These are phyloP conservation scores for Boletus tomentosulus DNA, from an alignment of 768 basidiomycete genomes.

Conservation along the genomic window DNA sequence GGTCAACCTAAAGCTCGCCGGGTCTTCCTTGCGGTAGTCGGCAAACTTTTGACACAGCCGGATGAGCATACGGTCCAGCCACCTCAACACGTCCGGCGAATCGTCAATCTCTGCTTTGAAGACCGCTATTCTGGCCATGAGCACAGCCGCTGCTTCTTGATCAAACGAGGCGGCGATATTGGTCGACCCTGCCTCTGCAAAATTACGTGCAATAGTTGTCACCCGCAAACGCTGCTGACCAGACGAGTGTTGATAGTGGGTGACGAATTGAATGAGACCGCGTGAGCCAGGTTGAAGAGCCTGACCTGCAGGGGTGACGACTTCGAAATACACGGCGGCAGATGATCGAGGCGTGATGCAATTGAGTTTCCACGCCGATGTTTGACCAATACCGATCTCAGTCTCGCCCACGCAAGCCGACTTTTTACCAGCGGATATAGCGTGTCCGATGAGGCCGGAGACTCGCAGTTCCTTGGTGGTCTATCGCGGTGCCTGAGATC, in stretches of 20 bases:
- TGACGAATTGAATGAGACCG: constrained; percentile 96
- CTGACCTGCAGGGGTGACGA: constrained; percentile 95
- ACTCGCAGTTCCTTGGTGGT: constrained; percentile 99
- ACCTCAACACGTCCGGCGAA: constrained; percentile 90
- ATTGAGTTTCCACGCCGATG: constrained; percentile 98
- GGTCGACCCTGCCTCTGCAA: constrained; percentile 95
- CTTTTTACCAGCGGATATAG: constrained; percentile 96
- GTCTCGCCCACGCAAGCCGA: constrained; percentile 96
- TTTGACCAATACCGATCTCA: constrained; percentile 98
- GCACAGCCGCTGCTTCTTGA: constrained; percentile 94
- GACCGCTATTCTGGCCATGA: constrained; percentile 98
- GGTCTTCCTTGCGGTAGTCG: constrained; percentile 97
- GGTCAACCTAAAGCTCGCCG: constrained; percentile 84
- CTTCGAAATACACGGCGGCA: constrained; percentile 94
- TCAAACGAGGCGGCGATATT: constrained; percentile 92
- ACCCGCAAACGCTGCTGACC: constrained; percentile 95
- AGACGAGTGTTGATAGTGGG: constrained; percentile 95
- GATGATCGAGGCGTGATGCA: constrained; percentile 83
- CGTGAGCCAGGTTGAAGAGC: constrained; percentile 84
- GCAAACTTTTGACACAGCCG: constrained; percentile 99
- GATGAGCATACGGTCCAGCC: constrained; percentile 99
- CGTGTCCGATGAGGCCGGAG: constrained; percentile 96
- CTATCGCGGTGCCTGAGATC: constrained; percentile 36
- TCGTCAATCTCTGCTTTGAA: constrained; percentile 99
- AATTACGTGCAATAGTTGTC: constrained; percentile 97